phyloP scores from a whole-genome alignment of 2,329 filamentous ascomycete species.

The Aureobasidium mangrovei region DNA sequence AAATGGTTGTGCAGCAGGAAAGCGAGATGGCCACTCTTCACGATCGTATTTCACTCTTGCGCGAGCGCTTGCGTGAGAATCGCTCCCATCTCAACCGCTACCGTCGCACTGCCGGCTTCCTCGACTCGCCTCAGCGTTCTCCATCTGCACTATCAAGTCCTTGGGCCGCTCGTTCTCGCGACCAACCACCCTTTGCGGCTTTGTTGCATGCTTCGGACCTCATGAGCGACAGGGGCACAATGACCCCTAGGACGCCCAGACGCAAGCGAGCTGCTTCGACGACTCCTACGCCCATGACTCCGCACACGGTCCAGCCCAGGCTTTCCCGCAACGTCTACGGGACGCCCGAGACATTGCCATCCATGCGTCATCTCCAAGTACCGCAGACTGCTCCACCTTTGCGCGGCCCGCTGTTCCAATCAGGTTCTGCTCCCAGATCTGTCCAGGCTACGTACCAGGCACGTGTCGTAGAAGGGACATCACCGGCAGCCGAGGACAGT shows the following conservation, averaged over 20 bases:
- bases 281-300: slow-evolving; percentile 22
- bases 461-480: slow-evolving; percentile 51
- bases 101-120: slow-evolving; percentile 50
- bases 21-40: slow-evolving; percentile 60
- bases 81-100: slow-evolving; percentile 78
- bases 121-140: slow-evolving; percentile 29
- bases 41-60: slow-evolving; percentile 68
- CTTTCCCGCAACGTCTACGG: slow-evolving; percentile 16
- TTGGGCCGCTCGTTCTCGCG: slow-evolving; percentile 30
- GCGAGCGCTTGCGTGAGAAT: slow-evolving; percentile 81
- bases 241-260: slow-evolving; percentile 48
- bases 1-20: slow-evolving; percentile 67
- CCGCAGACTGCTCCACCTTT: slow-evolving; percentile 15
- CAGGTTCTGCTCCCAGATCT: neutral
- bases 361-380: slow-evolving; percentile 13
- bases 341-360: slow-evolving; percentile 30
- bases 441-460: neutral
- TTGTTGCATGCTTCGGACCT: slow-evolving; percentile 67
- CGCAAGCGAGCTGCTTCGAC: slow-evolving; percentile 37
- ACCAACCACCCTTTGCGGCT: slow-evolving; percentile 53
- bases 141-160: slow-evolving; percentile 21
- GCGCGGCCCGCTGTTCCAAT: slow-evolving; percentile 1
- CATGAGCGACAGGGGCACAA: slow-evolving; percentile 60
- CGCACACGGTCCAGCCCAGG: slow-evolving; percentile 19
- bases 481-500: slow-evolving; percentile 56